Evolutionary conservation across 75 land plant genomes (phyloP).

Genomic region (Cryptomeria japonica): DNA sequence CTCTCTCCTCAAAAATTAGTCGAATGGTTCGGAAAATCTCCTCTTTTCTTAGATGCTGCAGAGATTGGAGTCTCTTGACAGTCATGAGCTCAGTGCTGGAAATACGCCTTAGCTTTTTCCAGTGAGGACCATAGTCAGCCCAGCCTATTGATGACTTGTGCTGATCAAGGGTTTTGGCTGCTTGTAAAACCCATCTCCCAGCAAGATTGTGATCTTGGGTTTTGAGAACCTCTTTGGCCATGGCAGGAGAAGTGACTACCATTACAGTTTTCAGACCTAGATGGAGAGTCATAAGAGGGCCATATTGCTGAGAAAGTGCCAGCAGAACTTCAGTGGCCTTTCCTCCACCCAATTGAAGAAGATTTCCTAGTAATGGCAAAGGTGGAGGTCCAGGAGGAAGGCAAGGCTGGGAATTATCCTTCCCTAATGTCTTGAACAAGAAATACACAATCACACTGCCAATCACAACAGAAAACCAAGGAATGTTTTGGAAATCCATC

Average conservation of each 20-base stretch:
- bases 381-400: neutral
- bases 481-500: neutral
- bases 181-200: neutral
- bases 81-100: neutral
- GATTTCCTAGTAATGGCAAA: neutral
- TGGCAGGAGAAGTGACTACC: neutral
- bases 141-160: neutral
- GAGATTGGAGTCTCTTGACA: neutral
- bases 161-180: neutral
- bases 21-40: constrained; percentile 21
- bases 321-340: neutral
- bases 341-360: neutral
- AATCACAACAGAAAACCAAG: neutral
- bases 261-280: neutral
- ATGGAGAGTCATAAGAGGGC: neutral
- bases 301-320: neutral
- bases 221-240: neutral
- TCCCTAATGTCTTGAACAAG: neutral
- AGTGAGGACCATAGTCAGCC: neutral
- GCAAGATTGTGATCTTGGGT: neutral
- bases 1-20: constrained; percentile 14
- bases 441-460: neutral
- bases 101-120: neutral
- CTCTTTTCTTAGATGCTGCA: constrained; percentile 9
- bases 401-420: neutral